Evolutionary conservation across 495 filamentous ascomycete species (phyloP), one percentile per base, ranked within the genome.

Genomic region (Collariella sp.): DNA sequence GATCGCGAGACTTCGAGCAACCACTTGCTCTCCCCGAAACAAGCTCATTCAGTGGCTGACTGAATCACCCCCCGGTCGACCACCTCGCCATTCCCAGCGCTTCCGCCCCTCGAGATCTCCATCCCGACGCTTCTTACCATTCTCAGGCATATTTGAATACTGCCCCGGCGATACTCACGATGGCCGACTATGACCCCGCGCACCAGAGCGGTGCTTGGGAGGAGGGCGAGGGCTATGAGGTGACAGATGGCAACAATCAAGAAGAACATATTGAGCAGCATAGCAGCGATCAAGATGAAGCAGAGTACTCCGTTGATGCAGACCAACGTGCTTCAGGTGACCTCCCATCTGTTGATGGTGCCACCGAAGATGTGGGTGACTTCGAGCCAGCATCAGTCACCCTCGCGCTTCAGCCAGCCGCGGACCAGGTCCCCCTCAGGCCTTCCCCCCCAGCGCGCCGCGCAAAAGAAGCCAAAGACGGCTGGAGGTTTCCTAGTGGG

Each of bases 401-500:
- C 4, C 53, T 58, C 12, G 36, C 53, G n/a, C 54, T 40, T 22
- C 67, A 69, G 45, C 54, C 58, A 38, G 54, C 52, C 19, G 66
- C 66, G 55, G 59, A 66, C 35, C 55, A 56, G 15, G 62, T 60
- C 36, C 55, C 61, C 46, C 60, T 57, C 41, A 62, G 66, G 48
- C 64, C 67, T 34, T 67, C 67, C 35, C 65, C n/a, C 70, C 61
- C 64, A 67, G 50, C 58, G 62, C 35, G 68, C 63, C 6, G 50
- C 66, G 0, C 71, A 75, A 62, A 84, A 84, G 72, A 85, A 84
- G 72, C 78, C 83, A 51, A 83, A 82, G 67, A 88, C 80, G 36
- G 83, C 83, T 57, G 87, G 85, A 60, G 88, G 88, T 56, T 91
- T 91, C 76, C 76, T 89, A 65, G 82, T 84, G 59, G 86, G 87